Conservation (phyloP, 2,329 filamentous ascomycete genomes). For the Phialophora verrucosa region DNA sequence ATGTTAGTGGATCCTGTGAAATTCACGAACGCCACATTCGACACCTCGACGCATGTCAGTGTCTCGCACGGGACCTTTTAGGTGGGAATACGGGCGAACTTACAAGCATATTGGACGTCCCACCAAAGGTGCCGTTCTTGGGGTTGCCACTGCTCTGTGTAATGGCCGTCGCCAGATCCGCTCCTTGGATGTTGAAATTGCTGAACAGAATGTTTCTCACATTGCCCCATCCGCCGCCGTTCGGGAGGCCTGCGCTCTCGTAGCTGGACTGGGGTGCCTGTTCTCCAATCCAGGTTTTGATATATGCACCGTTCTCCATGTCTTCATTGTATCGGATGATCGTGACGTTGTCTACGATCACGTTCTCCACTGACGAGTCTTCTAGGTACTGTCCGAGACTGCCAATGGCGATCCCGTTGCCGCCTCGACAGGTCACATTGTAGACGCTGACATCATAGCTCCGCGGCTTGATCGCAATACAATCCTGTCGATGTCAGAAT, state of each 20-base stretch:
- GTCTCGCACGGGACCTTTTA: not conserved
- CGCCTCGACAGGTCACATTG: slow-evolving; percentile 61
- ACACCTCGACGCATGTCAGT: not conserved
- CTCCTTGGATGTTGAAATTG: slow-evolving; percentile 58
- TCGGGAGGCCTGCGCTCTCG: slow-evolving; percentile 56
- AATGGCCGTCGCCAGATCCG: slow-evolving; percentile 53
- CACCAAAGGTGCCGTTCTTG: slow-evolving; percentile 53
- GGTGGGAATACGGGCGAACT: slow-evolving; percentile 32
- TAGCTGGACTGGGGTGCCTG: slow-evolving; percentile 55
- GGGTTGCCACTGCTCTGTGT: slow-evolving; percentile 55
- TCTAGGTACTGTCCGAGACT: slow-evolving; percentile 62
- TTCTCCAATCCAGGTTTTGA: slow-evolving; percentile 63
- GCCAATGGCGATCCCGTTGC: slow-evolving; percentile 60
- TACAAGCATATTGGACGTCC: slow-evolving; percentile 59
- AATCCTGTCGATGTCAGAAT: slow-evolving; percentile 47
- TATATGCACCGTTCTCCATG: slow-evolving; percentile 58
- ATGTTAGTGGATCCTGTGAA: slow-evolving; percentile 1
- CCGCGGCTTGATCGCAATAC: slow-evolving; percentile 67
- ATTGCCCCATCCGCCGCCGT: slow-evolving; percentile 61
- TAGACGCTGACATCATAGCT: slow-evolving; percentile 63
- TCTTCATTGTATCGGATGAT: slow-evolving; percentile 55
- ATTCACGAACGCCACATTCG: slow-evolving; percentile 5
- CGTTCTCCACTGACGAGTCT: slow-evolving; percentile 58
- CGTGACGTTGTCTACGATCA: slow-evolving; percentile 55
- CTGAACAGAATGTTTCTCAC: slow-evolving; percentile 58